Evolutionary conservation across 169 alveolate species (phyloP).

Genomic region (Plasmodium fragile): DNA sequence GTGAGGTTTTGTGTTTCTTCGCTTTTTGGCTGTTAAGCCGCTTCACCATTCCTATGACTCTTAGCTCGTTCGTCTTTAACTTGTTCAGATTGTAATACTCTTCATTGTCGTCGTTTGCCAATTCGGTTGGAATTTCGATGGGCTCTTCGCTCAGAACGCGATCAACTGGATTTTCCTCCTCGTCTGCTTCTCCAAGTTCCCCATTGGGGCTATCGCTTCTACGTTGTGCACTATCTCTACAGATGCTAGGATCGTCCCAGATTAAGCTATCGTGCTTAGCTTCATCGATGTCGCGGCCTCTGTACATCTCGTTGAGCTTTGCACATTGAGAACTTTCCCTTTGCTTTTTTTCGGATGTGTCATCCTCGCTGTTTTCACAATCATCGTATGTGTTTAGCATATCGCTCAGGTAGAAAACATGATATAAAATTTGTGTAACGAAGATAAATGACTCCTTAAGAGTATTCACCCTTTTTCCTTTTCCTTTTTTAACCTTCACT

Average conservation of each 20-base stretch:
- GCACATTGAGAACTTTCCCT: background rate
- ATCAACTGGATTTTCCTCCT: background rate
- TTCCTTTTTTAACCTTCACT: constrained; percentile 9
- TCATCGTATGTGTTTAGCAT: constrained; percentile 37
- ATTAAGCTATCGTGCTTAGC: background rate
- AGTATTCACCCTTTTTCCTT: background rate
- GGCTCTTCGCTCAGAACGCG: background rate
- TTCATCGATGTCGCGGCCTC: background rate
- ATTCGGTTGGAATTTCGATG: background rate
- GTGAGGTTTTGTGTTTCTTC: background rate
- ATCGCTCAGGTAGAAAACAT: constrained; percentile 35
- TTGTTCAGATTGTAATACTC: background rate
- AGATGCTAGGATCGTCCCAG: background rate
- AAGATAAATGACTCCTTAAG: constrained; percentile 28
- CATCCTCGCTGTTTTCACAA: background rate
- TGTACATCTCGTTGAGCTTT: background rate
- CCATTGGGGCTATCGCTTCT: background rate
- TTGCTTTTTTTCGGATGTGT: background rate
- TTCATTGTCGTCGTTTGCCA: background rate
- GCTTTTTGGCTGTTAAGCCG: background rate
- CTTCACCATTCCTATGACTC: background rate
- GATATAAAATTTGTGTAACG: constrained; percentile 40
- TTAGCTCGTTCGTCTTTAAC: background rate
- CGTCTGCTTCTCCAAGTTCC: background rate
- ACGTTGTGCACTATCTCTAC: background rate